Conservation (phyloP, 306 rosid genomes). For the Corylus americana region DNA sequence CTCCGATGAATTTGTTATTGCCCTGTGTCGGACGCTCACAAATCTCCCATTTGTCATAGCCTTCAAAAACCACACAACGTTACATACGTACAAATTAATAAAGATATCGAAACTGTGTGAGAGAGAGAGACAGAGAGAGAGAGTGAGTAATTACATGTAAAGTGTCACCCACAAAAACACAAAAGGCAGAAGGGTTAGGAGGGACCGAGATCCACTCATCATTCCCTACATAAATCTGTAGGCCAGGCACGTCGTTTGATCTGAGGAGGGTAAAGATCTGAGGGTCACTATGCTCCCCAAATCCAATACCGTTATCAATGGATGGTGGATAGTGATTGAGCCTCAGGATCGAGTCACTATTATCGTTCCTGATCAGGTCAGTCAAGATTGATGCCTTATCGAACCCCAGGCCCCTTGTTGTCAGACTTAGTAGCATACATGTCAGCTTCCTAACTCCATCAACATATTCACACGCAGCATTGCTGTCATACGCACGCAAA, state of each 20-base stretch:
- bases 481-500: constrained; percentile 44
- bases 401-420: constrained; percentile 67
- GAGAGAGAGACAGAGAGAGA: background rate
- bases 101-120: too few relatives aligned
- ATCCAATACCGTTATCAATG: constrained; percentile 37
- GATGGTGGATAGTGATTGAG: constrained; percentile 74
- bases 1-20: constrained; percentile 43
- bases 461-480: constrained; percentile 42
- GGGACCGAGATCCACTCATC: constrained; percentile 47
- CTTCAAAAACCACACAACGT: constrained; percentile 26
- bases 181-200: constrained; percentile 69
- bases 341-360: constrained; percentile 66
- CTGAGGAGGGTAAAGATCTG: constrained; percentile 71
- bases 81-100: too few relatives aligned
- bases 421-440: constrained; percentile 66
- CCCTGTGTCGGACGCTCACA: constrained; percentile 74
- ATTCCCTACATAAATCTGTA: too few relatives aligned
- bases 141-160: too few relatives aligned
- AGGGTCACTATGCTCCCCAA: constrained; percentile 92
- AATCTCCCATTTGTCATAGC: constrained; percentile 86
- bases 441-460: constrained; percentile 56
- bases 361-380: constrained; percentile 48
- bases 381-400: constrained; percentile 54
- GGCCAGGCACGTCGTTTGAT: constrained; percentile 77
- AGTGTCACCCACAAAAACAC: constrained; percentile 72